Base-by-base conservation (phyloP, 257 asterid genomes). In the Gentiana dahurica region DNA sequence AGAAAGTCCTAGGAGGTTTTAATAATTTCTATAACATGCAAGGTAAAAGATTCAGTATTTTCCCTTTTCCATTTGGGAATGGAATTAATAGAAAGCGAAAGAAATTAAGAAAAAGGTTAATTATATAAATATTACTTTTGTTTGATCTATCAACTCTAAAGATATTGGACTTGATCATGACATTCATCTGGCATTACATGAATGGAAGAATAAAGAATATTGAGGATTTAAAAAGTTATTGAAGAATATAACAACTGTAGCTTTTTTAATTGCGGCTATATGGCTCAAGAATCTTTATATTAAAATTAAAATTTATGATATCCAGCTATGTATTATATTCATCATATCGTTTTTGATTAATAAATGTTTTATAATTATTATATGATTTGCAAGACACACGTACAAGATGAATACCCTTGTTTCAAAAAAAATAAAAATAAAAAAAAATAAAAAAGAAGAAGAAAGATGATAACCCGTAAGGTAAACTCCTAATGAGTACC, bases 171-270 rank as follows among this genome's bases (percentile, higher is more conserved):
- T 24, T 59, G 47, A 62, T 50, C 45, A 32, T 56, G 9, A 41
- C 46, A 41, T 49, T 59, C 56, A 59, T 13, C 35, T 69, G 70
- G 60, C 71, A 36, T 59, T 59, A 32, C 66, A 51, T 64, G 61
- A 64, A 49, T 59, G 70, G 75, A 51, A 49, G 58, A 51, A 65
- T 51, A 53, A 34, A 60, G 71, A 70, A 64, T 60, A 51, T 2
- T 55, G 45, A 43, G 54, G 57, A 2, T 41, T 10, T 24, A 2
- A 50, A 70, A 57, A 64, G 58, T 47, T 12, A 65, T 24, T 24
- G 43, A 44, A 24, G 59, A 69, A 59, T 63, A 64, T 49, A 24
- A 24, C 55, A 5, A 41, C 46, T 10, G 46, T 41, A 41, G 46
- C 9, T 41, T 41, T 5, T 41, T 41, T 41, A 24, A 24, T 24